Evolutionary conservation across 805 yeast genomes (phyloP).

Genomic region (Barnettozyma vustinii): DNA sequence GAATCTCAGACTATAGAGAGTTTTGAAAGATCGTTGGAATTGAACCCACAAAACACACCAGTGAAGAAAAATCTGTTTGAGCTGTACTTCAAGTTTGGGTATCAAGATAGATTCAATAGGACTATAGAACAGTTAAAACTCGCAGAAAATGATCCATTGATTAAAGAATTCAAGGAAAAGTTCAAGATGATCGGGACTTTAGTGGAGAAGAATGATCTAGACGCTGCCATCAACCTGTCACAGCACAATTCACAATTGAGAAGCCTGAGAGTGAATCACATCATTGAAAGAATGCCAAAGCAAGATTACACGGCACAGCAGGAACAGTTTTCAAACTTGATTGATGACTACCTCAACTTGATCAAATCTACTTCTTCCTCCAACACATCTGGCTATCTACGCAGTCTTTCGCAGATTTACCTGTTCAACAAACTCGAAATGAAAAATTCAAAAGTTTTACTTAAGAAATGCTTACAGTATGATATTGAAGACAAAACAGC

Average conservation of each 20-base stretch:
- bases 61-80: slow-evolving; percentile 48
- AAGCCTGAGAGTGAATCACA: slow-evolving; percentile 26
- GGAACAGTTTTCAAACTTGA: slow-evolving; percentile 16
- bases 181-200: slow-evolving; percentile 16
- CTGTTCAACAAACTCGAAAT: slow-evolving; percentile 48
- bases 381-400: slow-evolving; percentile 25
- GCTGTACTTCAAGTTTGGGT: slow-evolving; percentile 48
- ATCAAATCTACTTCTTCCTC: slow-evolving; percentile 19
- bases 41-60: slow-evolving; percentile 35
- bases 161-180: slow-evolving; percentile 12
- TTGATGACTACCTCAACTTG: slow-evolving; percentile 25
- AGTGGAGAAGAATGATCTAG: slow-evolving; percentile 27
- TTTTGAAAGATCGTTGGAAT: slow-evolving; percentile 41
- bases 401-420: slow-evolving; percentile 33
- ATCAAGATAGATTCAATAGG: slow-evolving; percentile 31
- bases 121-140: neutral
- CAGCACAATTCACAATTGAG: slow-evolving; percentile 38
- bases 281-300: slow-evolving; percentile 19
- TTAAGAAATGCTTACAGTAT: slow-evolving; percentile 62
- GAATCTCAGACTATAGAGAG: slow-evolving; percentile 48
- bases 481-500: slow-evolving; percentile 71
- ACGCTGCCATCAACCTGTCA: slow-evolving; percentile 33
- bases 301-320: slow-evolving; percentile 9
- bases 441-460: slow-evolving; percentile 35
- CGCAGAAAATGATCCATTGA: slow-evolving; percentile 11